phyloP scores from a whole-genome alignment of 208 protist species.

The Tritrichomonas foetus region DNA sequence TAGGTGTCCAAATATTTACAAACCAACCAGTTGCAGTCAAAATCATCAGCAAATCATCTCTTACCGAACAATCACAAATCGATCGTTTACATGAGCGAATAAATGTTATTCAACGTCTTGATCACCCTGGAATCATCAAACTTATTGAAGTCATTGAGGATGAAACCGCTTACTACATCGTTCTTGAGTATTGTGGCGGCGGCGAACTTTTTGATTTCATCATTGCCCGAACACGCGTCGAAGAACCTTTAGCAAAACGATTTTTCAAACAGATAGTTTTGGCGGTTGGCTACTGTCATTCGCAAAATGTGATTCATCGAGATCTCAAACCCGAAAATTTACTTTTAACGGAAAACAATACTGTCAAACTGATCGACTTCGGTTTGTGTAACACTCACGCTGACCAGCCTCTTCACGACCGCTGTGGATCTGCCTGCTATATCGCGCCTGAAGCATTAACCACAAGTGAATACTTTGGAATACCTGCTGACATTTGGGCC shows the following conservation, averaged over 20 bases:
- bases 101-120: background rate
- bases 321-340: constrained; percentile 36
- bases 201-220: constrained; percentile 37
- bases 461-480: background rate
- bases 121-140: background rate
- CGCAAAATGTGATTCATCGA: background rate
- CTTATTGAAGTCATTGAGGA: constrained; percentile 3
- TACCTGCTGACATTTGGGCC: background rate
- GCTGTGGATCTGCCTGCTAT: background rate
- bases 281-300: background rate
- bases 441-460: background rate
- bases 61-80: too few species aligned
- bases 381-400: background rate
- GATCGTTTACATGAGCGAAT: background rate
- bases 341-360: background rate
- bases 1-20: background rate
- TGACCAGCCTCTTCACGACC: background rate
- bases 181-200: background rate
- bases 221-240: background rate
- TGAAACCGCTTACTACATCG: background rate
- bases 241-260: background rate
- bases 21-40: background rate
- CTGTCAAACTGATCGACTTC: background rate
- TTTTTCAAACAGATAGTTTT: constrained; percentile 29
- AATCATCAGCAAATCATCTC: background rate